Evolutionary conservation across 2,329 filamentous ascomycete genomes (phyloP), one percentile per base, ranked within the genome.

Genomic region (Penicillium sp.): DNA sequence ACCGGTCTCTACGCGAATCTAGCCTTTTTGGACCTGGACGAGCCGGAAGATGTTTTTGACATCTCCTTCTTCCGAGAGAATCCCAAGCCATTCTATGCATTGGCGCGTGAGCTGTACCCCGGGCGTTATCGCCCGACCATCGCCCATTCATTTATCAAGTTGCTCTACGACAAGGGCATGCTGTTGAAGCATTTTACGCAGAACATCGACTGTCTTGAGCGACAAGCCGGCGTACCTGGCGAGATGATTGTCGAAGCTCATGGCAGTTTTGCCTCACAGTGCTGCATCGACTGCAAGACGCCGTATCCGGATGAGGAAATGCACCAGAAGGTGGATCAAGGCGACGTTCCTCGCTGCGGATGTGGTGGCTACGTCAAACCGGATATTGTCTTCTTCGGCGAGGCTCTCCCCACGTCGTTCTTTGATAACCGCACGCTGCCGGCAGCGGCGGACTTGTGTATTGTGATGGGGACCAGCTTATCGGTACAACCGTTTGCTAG

Each of bases 121-220:
- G 93, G 92, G 15, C 88, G 88, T 64, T 97, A 89, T 75, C 81
- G 87, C 48, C 94, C 94, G 0, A 99, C 94, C 1, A 79, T 97
- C 48, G 89, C 91, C 2, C 94, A 99, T 74, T 87, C 84, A 29
- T 99, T 99, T 73, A 86, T 99, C 64, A 81, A 85, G 12, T 78
- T 99, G 20, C 84, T 97, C 13, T 83, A 92, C 51, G 78, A 86
- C 54, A 96, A 95, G 74, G 85, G 84, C 3, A 77, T 93, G 33
- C 77, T 99, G 20, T 77, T 88, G 59, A 94, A 91, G 78, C 83
- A 94, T 46, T 99, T 97, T 72, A 97, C 94, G 0, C 94, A 99
- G 68, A 99, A 99, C 67, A 97, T 99, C 61, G 94, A 99, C 75
- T 96, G 91, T 65, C 81, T 99, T 10, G 94, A 99, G 74, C 84